A percentile compares a stretch with the other conserved stretches of the same genome.
These are phyloP conservation scores for Dillenia suffruticosa DNA, from an alignment of 164 flowering plant species.

Conservation along the genomic window DNA sequence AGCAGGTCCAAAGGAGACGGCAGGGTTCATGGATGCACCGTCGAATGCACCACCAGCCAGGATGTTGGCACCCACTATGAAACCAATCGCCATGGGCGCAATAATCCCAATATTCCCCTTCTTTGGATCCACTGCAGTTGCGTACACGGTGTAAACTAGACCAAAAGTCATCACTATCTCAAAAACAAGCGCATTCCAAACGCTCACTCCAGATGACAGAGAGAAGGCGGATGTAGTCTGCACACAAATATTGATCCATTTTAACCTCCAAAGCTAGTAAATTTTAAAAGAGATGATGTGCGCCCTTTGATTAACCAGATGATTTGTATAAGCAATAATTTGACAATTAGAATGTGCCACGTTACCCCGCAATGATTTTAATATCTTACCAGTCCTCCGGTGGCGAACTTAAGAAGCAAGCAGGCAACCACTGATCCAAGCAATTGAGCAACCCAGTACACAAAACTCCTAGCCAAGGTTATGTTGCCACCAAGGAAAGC, in stretches of 20 bases:
- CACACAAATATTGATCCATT: neutral
- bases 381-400: slow-evolving; percentile 38
- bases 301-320: too few relatives aligned
- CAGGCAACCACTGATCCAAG: slow-evolving; percentile 39
- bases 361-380: neutral
- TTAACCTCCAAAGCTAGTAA: too few relatives aligned
- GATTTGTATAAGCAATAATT: too few relatives aligned
- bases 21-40: slow-evolving; percentile 51
- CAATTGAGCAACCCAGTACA: slow-evolving; percentile 46
- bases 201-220: slow-evolving; percentile 22
- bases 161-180: slow-evolving; percentile 51
- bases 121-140: slow-evolving; percentile 39
- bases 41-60: slow-evolving; percentile 45
- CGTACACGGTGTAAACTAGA: slow-evolving; percentile 42
- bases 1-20: slow-evolving; percentile 43
- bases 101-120: slow-evolving; percentile 33
- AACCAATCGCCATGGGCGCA: slow-evolving; percentile 45
- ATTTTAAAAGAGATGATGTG: too few relatives aligned
- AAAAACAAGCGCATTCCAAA: slow-evolving; percentile 31
- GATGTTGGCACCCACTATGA: slow-evolving; percentile 47
- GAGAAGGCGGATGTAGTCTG: slow-evolving; percentile 32
- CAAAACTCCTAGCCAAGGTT: slow-evolving; percentile 27
- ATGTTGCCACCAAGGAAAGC: slow-evolving; percentile 49
- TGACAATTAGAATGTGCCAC: neutral
- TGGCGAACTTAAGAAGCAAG: slow-evolving; percentile 33